Base-by-base conservation (phyloP, 176 grass and related monocot genomes). In the Paspalum vaginatum region DNA sequence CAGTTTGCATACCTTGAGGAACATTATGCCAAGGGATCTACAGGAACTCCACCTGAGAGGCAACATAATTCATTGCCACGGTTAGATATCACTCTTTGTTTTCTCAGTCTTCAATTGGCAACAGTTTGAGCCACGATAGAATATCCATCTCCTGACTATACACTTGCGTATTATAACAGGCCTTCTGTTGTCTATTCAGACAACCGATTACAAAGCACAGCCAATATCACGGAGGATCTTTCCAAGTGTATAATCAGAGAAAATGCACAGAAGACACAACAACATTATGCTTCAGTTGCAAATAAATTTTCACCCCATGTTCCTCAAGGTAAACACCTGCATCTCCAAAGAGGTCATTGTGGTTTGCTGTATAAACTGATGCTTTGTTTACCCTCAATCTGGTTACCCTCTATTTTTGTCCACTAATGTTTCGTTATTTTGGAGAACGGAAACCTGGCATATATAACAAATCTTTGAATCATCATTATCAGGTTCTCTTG, bases 1-100 rank as follows among this genome's bases (percentile, higher is more conserved):
- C 96, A 95, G 74, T 98, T 95, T 82, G 76, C 88, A 52, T 93
- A 91, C 66, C 96, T 98, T 79, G 96, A 98, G 85, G 95, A 98
- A 75, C 91, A 98, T 67, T 92, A 94, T 79, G 90, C 88, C 43
- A 95, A 98, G 78, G 90, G 88, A 79, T 91, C 86, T 42, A 81
- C 87, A 56, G 88, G 88, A 47, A 20, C 86, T 45, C 90, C 96
- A 65, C 88, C 86, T 83, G 92, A 98, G 60, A 94, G 96, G 68
- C 93, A 98, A 86, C 92, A 98, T 86, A 89, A 84, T 79, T 98
- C 96, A 72, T 85, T 98, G 80, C 96, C 96, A 67, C 81, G 96
- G 96, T 95, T 86, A 72, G 27, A 68, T 70, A 38, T 75, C 32
- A 16, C 65, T 16, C 46, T 48, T 76, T 64, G 5, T 77, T 53